phyloP scores from a whole-genome alignment of 345 rosid species.

The Brassica juncea region DNA sequence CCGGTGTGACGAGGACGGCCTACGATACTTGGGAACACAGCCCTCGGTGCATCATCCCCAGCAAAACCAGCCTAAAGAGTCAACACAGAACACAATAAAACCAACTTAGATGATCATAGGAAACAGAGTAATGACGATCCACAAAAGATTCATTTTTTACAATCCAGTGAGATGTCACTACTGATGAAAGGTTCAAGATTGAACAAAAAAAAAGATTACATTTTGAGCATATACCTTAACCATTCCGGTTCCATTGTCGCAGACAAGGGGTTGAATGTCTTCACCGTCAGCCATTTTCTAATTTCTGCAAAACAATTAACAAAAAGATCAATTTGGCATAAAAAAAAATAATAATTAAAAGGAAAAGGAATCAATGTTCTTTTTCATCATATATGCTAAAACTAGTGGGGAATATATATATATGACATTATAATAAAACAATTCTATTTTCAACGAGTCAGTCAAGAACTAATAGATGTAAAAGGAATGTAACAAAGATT shows the following conservation, averaged over 20 bases:
- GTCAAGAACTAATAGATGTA: neutral
- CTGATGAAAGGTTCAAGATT: neutral
- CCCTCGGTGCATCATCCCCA: conserved; percentile 89
- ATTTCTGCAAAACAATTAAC: conserved; percentile 9
- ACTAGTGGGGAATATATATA: neutral
- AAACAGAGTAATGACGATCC: neutral
- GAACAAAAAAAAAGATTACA: neutral
- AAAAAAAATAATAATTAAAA: neutral
- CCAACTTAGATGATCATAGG: neutral
- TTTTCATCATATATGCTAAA: neutral
- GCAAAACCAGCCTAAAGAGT: conserved; percentile 82
- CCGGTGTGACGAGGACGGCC: conserved; percentile 92
- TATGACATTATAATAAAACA: neutral
- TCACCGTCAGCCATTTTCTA: conserved; percentile 38
- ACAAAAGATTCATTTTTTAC: neutral
- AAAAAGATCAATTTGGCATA: neutral
- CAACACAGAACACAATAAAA: neutral
- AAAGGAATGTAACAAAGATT: conserved; percentile 20
- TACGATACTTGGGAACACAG: conserved; percentile 85
- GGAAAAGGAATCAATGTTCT: neutral
- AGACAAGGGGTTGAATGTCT: conserved; percentile 44
- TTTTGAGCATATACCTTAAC: conserved; percentile 55
- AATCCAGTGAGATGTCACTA: neutral
- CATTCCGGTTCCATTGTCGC: conserved; percentile 91
- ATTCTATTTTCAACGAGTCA: neutral